Percentiles rank a stretch among this genome's conserved stretches.
Conservation (phyloP, 164 flowering plant species). For the Sedum album region DNA sequence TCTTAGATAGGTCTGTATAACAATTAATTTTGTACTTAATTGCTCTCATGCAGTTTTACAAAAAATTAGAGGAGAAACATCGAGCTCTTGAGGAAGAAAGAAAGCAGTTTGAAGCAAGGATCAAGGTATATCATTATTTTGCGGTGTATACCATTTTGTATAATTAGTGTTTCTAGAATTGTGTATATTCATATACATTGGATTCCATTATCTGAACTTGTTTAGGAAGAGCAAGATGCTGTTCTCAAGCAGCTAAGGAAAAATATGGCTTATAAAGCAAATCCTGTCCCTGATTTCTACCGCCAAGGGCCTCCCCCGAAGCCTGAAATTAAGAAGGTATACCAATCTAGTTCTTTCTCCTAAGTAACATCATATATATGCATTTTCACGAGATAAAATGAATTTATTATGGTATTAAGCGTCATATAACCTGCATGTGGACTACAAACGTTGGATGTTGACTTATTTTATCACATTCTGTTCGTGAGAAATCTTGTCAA, state of each 20-base stretch:
- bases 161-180: not conserved
- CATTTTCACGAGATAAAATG: too few species aligned
- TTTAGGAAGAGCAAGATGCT: slow-evolving; percentile 22
- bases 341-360: not conserved
- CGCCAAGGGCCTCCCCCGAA: slow-evolving; percentile 65
- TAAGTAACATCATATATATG: not conserved
- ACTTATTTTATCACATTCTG: not conserved
- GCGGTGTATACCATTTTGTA: not conserved
- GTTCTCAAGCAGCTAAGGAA: slow-evolving; percentile 52
- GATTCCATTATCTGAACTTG: not conserved
- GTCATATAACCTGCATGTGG: not conserved
- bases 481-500: not conserved
- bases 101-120: not conserved
- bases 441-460: not conserved
- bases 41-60: slow-evolving; percentile 1
- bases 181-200: not conserved
- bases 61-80: slow-evolving; percentile 6
- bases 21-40: not conserved
- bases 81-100: slow-evolving; percentile 9
- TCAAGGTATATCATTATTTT: slow-evolving; percentile 6
- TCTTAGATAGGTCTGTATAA: too few species aligned
- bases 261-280: slow-evolving; percentile 47
- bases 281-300: slow-evolving; percentile 67
- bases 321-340: slow-evolving; percentile 63
- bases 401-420: too few species aligned